Conservation (phyloP, 2,329 filamentous ascomycete genomes). For the Sordariomycetes sp. region DNA sequence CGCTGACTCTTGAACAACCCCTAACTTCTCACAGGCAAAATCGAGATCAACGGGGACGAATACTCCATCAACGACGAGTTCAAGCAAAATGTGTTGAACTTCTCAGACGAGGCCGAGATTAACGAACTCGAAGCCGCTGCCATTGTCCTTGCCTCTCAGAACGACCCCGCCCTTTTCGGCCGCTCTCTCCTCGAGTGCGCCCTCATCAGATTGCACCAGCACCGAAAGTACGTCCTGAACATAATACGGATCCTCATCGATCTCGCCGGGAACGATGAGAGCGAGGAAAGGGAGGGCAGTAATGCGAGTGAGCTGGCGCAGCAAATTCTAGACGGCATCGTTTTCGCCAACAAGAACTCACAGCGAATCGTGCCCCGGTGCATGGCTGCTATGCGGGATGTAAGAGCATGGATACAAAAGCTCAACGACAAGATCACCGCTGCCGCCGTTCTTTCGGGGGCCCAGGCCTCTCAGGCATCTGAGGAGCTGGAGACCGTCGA, state of each 20-base stretch:
- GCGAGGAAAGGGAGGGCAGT: constrained; percentile 34
- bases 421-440: constrained; percentile 67
- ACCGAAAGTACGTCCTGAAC: constrained; percentile 71
- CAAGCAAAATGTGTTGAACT: constrained; percentile 63
- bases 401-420: constrained; percentile 64
- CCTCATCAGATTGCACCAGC: constrained; percentile 78
- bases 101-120: constrained; percentile 80
- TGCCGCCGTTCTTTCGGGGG: constrained; percentile 59
- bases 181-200: constrained; percentile 64
- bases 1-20: not conserved
- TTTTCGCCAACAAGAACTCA: constrained; percentile 37
- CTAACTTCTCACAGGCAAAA: constrained; percentile 44
- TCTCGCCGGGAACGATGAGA: constrained; percentile 40
- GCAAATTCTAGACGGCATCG: constrained; percentile 22
- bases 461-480: constrained; percentile 30
- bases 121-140: constrained; percentile 78
- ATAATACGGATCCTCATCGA: constrained; percentile 67
- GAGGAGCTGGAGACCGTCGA: constrained; percentile 68
- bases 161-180: constrained; percentile 55
- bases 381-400: constrained; percentile 59
- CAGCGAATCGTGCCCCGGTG: constrained; percentile 62
- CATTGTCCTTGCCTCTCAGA: constrained; percentile 61
- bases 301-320: not conserved
- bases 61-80: constrained; percentile 81
- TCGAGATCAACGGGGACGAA: constrained; percentile 58